Base-by-base conservation (phyloP, 2,329 filamentous ascomycete genomes). In the Colletotrichum sp. region DNA sequence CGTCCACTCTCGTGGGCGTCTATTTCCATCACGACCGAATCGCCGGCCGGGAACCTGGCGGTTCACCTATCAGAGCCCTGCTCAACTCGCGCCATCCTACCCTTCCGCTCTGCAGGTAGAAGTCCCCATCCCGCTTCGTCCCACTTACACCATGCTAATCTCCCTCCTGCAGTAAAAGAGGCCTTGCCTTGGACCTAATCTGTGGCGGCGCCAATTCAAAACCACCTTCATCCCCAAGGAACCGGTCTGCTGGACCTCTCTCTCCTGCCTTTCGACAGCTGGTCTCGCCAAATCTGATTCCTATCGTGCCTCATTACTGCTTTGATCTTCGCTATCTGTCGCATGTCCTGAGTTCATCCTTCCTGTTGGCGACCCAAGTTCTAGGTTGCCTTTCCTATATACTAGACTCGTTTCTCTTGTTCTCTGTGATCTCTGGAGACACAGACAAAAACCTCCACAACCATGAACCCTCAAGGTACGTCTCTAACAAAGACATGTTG, bases 261-360 rank as follows among this genome's bases (percentile, higher is more conserved):
- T 83, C 82, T 87, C 84, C 81, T 84, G 78, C 81, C 83, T 83
- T 82, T 87, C 86, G 87, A 86, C 86, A 91, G 90, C 90, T 91
- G 90, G 90, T 85, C 89, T 91, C 88, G 86, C 81, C 83, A 79
- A 82, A 82, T 83, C 81, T 83, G 78, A 82, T 83, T 82, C 80
- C 78, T 80, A 80, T 83, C 78, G 79, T 83, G 80, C 80, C 84
- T 84, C 80, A 78, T 82, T 85, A 80, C 80, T 84, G 77, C 80
- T 82, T 78, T 80, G 80, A 76, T 77, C 79, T 77, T 78, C 74
- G 72, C 77, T 76, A 32, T 78, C 78, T 79, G 76, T 76, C 76
- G 77, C 78, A 78, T 80, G 77, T 80, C 74, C 80, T 79, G 78
- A 79, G 57, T 71, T 68, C 65, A 28, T 61, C 34, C 27, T 63